Evolutionary conservation across 306 rosid genomes (phyloP), one percentile per base, ranked within the genome.

Genomic region (Lathyrus aphaca): DNA sequence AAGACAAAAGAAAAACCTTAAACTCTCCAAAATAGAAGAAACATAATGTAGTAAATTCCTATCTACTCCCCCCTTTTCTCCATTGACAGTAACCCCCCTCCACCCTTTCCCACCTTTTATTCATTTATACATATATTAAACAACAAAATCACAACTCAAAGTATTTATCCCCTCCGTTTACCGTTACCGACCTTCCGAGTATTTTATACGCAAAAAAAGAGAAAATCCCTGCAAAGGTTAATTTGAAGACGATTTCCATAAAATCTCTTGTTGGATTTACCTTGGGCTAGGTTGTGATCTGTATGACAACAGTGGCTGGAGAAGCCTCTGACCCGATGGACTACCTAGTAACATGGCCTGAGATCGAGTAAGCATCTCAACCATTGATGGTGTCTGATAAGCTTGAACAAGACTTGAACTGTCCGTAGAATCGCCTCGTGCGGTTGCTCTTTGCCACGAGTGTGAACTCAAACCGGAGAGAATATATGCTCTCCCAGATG

Each of bases 401-500:
- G 97, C 79, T 70, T 81, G 96, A 58, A 94, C 82, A 3, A 94
- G 99, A 67, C 97, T 90, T 8, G 95, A 86, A 49, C 96, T 81
- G 8, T 90, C 92, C 0, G 97, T 94, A n/a, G 97, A 94, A 82
- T 94, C 92, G 3, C 97, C 99, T 80, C 99, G 86, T 9, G 99
- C 95, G 1, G 99, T 94, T 57, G 99, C 99, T 82, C 99, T 75
- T 75, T 94, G 99, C 99, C 99, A 94, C 10, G 99, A 94, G 64
- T 94, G 99, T 32, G 99, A 94, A 79, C 99, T 94, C 69, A 94
- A 81, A 66, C 99, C 99, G 2, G 99, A 94, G 73, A 94, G 97
- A 50, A 94, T 88, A 29, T 94, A 94, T 13, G 99, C 99, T 66
- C 99, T 88, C 49, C 99, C 99, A 8, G 99, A 94, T 38, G 95